Base-by-base conservation (phyloP, 768 basidiomycete genomes). In the Leccinum ochraceum region DNA sequence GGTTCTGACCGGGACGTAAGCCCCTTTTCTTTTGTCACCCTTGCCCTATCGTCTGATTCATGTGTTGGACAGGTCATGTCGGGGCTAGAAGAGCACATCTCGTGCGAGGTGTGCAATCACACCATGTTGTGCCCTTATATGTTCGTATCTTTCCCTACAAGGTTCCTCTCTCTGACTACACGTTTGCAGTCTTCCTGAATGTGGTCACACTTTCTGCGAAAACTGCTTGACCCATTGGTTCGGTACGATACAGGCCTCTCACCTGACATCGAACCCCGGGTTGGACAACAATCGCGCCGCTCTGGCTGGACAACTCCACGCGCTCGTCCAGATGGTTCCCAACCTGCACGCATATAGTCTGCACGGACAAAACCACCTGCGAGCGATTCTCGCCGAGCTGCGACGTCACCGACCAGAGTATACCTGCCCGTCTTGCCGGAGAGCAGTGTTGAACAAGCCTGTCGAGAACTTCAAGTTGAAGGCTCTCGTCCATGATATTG, bases 361-460 rank as follows among this genome's bases (percentile, higher is more conserved):
- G 4, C 66, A 64, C 6, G 58, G 68, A 3, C 68, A 59, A 51
- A 53, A 54, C 14, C 67, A 70, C 48, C 20, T 71, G 2, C 63
- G 56, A 14, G 62, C 66, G 1, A 7, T 74, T 20, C 64, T 71
- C 42, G 51, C 58, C 37, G 55, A 66, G 59, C 16, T 66, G 67
- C 65, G 63, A 68, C 76, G 50, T 63, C 61, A 70, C 63, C 62
- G 77, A 37, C 87, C 86, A 0, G 69, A 79, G 32, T 90, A 87
- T 64, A 84, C 84, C 2, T 92, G 89, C 58, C 89, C 89, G 3
- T 83, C 82, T 5, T 92, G 89, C 65, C 79, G 89, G 55, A 75
- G 79, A 51, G 65, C 70, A 13, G 81, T 87, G 11, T 69, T 73
- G 32, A 76, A 67, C 13, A 79, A 77, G 22, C 89, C 89, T 0